Base-by-base conservation (phyloP, 2,329 filamentous ascomycete species). In the Trichophyton simii region DNA sequence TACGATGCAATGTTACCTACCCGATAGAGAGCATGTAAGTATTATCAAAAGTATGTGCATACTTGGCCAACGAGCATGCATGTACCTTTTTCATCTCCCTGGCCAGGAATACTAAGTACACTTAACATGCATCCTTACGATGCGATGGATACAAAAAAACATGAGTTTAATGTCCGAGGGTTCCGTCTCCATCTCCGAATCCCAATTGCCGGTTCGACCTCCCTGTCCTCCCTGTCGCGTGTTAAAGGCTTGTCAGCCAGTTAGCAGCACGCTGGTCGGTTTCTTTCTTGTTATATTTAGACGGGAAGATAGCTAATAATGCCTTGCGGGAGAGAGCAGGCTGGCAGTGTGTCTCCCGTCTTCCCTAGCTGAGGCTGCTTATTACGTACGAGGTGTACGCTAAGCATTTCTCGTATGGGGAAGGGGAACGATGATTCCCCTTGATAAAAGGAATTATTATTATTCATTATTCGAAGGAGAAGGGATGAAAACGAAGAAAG, bases 341-440 rank as follows among this genome's bases (percentile, higher is more conserved):
- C 50, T 31, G 28, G 28, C 28, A 31, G 28, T 31, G 18, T 22
- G 22, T 22, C 22, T 22, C 22, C 22, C 22, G 28, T 31, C 28
- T 31, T 31, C 28, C 28, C 28, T 7, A 31, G 28, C 28, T 54
- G 44, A 48, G 44, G 20, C 44, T 48, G 44, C 22, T 31, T 31
- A 34, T 54, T 54, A 54, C 50, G 22, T 54, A 54, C 25, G 18
- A 31, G 9, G 22, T 54, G 34, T 54, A 54, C 34, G 50, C 22
- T 54, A 54, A 54, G 50, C 50, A 54, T 54, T 54, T 54, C 50
- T 54, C 50, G 50, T 54, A 54, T 54, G 50, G 50, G 50, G 50
- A 34, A 54, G 22, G 50, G 50, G 44, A 48, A 54, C 6, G 46
- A 38, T 54, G 50, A 54, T 54, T 54, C 50, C 50, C 50, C 50